These are phyloP conservation scores for Echinochloa phyllopogon DNA, from an alignment of 176 grass and related monocot species.

Conservation along the genomic window DNA sequence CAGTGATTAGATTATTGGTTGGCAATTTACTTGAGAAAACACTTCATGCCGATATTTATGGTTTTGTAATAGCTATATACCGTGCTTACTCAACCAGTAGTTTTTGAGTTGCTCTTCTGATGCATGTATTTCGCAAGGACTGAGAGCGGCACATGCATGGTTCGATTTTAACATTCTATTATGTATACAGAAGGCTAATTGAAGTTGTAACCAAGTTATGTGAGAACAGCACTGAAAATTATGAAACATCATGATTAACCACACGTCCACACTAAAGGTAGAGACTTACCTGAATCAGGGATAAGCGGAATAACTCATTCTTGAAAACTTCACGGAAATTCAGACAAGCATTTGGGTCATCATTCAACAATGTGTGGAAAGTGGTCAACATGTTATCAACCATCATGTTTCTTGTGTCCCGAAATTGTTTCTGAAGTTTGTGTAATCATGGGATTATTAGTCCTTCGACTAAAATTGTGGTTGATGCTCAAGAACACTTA, in stretches of 20 bases:
- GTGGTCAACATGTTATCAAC: conserved; percentile 58
- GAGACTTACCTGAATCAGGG: conserved; percentile 70
- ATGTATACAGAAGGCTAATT: background rate
- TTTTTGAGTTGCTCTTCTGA: background rate
- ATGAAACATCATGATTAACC: background rate
- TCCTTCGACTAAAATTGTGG: conserved; percentile 1
- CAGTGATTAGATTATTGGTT: background rate
- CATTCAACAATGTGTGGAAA: conserved; percentile 37
- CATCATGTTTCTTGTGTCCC: conserved; percentile 63
- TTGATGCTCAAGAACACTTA: background rate
- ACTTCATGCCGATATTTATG: background rate
- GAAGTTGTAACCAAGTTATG: background rate
- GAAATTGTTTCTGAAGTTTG: conserved; percentile 66
- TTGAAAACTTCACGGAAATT: conserved; percentile 79
- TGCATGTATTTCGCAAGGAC: background rate
- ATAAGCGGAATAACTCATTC: conserved; percentile 64
- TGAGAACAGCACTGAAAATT: background rate
- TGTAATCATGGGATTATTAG: conserved; percentile 20
- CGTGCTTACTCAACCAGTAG: no score
- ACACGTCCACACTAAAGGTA: background rate
- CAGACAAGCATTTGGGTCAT: conserved; percentile 54
- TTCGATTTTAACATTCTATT: background rate
- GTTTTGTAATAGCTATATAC: background rate
- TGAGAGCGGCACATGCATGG: conserved; percentile 21
- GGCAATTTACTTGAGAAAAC: background rate